phyloP scores from a whole-genome alignment of 1,139 yeast species.

The Debaryomycetaceae sp. region DNA sequence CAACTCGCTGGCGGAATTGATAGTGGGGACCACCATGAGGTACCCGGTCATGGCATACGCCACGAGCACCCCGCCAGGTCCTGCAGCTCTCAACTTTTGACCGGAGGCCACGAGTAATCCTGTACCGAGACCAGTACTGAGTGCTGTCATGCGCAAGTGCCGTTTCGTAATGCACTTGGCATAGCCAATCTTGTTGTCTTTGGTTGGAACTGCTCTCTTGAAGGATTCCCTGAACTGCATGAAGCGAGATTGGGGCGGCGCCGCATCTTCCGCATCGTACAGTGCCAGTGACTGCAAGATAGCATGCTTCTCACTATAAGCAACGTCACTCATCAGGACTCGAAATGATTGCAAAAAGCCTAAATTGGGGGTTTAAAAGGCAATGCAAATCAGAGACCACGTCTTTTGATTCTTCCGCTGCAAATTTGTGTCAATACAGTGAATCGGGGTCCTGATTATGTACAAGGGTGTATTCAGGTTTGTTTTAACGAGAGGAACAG shows the following conservation, averaged over 20 bases:
- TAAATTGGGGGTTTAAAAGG: no score
- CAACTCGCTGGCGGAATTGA: slow-evolving; percentile 79
- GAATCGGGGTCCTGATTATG: no score
- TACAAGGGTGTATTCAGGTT: no score
- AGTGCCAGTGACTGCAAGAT: no score
- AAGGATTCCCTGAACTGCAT: slow-evolving; percentile 7
- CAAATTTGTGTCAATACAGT: no score
- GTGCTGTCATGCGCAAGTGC: slow-evolving; percentile 75
- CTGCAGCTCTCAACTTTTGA: slow-evolving; percentile 53
- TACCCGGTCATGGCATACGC: slow-evolving; percentile 57
- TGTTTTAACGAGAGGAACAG: no score
- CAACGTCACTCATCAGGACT: no score
- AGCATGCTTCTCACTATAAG: no score
- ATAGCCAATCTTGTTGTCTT: slow-evolving; percentile 4
- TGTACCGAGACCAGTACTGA: slow-evolving; percentile 84
- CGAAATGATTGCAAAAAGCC: no score
- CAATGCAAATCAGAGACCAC: no score
- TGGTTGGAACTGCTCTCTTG: slow-evolving; percentile 6
- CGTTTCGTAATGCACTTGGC: slow-evolving; percentile 34
- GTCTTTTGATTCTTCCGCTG: no score
- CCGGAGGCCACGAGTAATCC: slow-evolving; percentile 74
- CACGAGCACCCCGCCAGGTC: slow-evolving; percentile 67
- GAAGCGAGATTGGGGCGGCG: slow-evolving; percentile 3
- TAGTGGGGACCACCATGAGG: slow-evolving; percentile 59
- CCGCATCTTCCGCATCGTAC: no score